Evolutionary conservation across 352 stramenopile genomes (phyloP), one percentile per base, ranked within the genome.

Genomic region (Phytophthora uliginosa): DNA sequence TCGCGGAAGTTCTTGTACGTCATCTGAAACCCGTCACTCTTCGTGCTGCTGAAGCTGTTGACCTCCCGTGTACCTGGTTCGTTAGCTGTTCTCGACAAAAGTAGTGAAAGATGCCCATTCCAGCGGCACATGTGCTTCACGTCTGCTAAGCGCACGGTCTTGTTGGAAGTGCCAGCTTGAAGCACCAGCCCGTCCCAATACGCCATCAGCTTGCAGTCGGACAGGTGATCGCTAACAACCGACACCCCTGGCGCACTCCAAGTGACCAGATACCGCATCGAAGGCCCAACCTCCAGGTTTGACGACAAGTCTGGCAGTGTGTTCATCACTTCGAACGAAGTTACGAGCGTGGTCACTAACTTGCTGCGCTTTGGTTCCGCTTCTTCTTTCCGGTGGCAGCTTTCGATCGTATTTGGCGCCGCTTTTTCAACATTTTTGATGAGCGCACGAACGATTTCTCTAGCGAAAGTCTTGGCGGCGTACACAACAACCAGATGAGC

Each of bases 141-240:
- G 13, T 59, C 55, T 7, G 12, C 31, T 31, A 63, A 17, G 34
- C 47, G 47, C 15, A 71, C 50, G 10, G 40, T 66, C 52, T 64
- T 56, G 7, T 60, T 66, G 7, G 61, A 70, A 31, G 15, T 59
- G 17, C 55, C 68, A 4, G 38, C 9, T 63, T 75, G 61, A 53
- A 75, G 40, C 7, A 63, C 6, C 6, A 75, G 18, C 1, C 68
- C 68, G 13, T 75, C 68, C 68, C 68, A 75, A 53, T 66, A 61
- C 8, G 48, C 68, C 15, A n/a, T 7, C 10, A 75, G 7, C 22
- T 75, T 75, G 17, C 50, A 48, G 10, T 71, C 56, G 15, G 69
- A 65, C 1, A 59, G 9, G 6, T 26, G 12, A 40, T 76, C 69
- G 3, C 22, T 51, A 2, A 65, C 6, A 31, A 76, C 48, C 36